Conservation (phyloP, 371 early-diverging fungal genomes). For the Synchytrium microbalum region DNA sequence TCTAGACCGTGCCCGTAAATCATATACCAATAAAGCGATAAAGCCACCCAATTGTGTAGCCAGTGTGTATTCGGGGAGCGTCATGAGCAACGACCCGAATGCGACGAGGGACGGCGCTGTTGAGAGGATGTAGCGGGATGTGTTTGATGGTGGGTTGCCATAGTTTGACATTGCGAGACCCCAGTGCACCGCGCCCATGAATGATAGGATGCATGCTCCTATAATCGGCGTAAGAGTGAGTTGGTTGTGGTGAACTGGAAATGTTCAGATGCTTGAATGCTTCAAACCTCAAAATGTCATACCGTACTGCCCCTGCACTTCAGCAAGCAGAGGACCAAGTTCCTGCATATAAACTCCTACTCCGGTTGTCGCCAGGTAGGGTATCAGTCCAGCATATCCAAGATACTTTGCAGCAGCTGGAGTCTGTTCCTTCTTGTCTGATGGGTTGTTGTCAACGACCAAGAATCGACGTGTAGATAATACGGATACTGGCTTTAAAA, state of each 20-base stretch:
- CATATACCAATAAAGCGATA: not conserved
- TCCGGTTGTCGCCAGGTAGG: not conserved
- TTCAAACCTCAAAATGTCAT: no score
- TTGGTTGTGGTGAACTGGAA: no score
- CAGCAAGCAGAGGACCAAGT: not conserved
- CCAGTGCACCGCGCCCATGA: slow-evolving; percentile 23
- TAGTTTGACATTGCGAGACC: slow-evolving; percentile 20
- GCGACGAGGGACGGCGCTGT: not conserved
- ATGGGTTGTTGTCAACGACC: no score
- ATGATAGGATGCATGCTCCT: slow-evolving; percentile 10
- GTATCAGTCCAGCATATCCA: not conserved
- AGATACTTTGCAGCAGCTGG: not conserved
- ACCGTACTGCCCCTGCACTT: not conserved
- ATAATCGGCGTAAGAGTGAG: no score
- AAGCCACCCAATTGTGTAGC: not conserved
- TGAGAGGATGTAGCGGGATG: not conserved
- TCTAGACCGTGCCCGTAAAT: not conserved
- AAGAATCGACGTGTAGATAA: no score
- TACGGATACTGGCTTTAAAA: no score
- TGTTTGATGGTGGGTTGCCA: not conserved
- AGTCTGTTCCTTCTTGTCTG: no score
- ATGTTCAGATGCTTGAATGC: no score
- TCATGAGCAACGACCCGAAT: not conserved
- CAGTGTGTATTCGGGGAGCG: not conserved
- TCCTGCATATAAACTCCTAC: not conserved